Percentiles rank a stretch among this genome's conserved stretches.
These are phyloP conservation scores for Protomyces gravidus DNA, from an alignment of 1,139 yeast species.

Conservation along the genomic window DNA sequence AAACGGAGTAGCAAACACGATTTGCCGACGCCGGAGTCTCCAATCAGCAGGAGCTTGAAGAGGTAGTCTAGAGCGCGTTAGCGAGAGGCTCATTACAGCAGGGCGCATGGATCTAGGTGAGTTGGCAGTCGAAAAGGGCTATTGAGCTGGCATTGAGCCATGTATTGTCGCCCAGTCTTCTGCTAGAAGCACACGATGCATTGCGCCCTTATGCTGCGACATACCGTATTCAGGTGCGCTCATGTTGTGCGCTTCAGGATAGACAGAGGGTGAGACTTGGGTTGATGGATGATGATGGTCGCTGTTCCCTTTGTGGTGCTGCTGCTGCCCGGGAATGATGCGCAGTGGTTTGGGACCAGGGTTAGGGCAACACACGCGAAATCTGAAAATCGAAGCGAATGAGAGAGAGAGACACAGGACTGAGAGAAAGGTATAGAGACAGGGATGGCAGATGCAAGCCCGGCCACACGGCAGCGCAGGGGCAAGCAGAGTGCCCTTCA, in stretches of 20 bases:
- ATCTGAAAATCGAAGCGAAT: too few relatives aligned
- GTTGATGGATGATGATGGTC: neutral
- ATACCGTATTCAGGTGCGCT: slow-evolving; percentile 5
- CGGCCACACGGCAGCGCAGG: neutral
- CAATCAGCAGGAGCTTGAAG: slow-evolving; percentile 68
- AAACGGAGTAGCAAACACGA: slow-evolving; percentile 90
- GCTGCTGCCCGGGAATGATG: neutral
- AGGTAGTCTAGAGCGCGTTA: slow-evolving; percentile 56
- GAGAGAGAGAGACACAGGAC: neutral
- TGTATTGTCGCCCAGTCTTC: too few relatives aligned
- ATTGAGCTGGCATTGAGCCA: too few relatives aligned
- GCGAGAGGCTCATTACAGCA: too few relatives aligned
- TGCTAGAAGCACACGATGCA: too few relatives aligned
- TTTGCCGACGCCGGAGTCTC: slow-evolving; percentile 98
- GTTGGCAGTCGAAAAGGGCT: too few relatives aligned
- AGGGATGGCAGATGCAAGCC: neutral
- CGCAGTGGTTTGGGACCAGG: neutral
- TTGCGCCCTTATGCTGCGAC: too few relatives aligned
- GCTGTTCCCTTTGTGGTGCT: neutral
- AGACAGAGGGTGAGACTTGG: too few relatives aligned
- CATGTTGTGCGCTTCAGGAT: too few relatives aligned
- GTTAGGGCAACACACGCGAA: neutral
- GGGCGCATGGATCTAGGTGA: too few relatives aligned
- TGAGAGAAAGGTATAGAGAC: neutral
- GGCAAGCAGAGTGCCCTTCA: neutral